Conservation (phyloP, 2,329 filamentous ascomycete species). For the Ophiognomonia clavigignenti-juglandacearum region DNA sequence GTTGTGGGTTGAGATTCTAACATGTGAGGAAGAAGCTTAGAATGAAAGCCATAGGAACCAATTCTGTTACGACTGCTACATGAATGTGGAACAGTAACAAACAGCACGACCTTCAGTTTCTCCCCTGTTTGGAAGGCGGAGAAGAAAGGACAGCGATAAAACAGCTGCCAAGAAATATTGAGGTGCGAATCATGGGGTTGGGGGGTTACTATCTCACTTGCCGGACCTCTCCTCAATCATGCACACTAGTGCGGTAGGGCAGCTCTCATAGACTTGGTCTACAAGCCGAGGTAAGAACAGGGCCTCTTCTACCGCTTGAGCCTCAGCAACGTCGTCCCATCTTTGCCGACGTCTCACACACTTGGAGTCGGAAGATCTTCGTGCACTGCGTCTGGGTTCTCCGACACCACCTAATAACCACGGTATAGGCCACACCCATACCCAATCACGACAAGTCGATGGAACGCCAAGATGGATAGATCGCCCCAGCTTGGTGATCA, state of each 20-base stretch:
- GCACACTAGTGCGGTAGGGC: too few species aligned
- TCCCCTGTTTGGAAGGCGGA: background rate
- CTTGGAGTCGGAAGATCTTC: constrained; percentile 9
- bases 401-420: background rate
- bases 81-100: background rate
- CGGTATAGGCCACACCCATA: background rate
- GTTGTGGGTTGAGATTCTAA: too few species aligned
- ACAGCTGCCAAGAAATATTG: constrained; percentile 12
- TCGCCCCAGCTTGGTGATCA: background rate
- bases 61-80: constrained; percentile 1
- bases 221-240: too few species aligned
- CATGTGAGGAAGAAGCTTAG: constrained; percentile 4
- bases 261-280: too few species aligned
- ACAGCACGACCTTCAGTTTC: background rate
- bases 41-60: constrained; percentile 2
- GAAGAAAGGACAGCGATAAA: constrained; percentile 2
- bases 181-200: too few species aligned
- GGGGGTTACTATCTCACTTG: too few species aligned
- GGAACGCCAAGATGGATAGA: constrained; percentile 10
- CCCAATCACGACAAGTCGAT: constrained; percentile 3
- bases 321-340: constrained; percentile 4
- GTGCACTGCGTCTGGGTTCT: too few species aligned
- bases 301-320: background rate
- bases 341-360: constrained; percentile 12
- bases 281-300: background rate